Evolutionary conservation across 352 stramenopile genomes (phyloP).

Genomic region (Elongisporangium senticosum): DNA sequence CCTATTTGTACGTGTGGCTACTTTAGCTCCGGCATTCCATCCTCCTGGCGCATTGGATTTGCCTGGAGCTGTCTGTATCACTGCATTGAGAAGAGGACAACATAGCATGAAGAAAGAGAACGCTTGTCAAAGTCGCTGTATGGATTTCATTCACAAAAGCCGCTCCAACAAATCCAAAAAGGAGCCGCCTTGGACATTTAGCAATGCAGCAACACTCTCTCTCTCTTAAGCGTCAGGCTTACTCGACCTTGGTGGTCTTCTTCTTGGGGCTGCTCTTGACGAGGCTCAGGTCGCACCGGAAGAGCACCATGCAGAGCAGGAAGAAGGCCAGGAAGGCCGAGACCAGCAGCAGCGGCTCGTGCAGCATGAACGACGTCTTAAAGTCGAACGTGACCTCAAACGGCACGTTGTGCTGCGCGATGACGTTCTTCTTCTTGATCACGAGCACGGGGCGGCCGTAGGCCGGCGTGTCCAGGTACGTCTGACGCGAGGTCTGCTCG

Average conservation of each 20-base stretch:
- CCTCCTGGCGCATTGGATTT: too few relatives aligned
- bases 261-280: conserved; percentile 19
- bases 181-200: neutral
- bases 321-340: conserved; percentile 82
- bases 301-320: conserved; percentile 79
- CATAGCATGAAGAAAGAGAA: neutral
- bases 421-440: conserved; percentile 80
- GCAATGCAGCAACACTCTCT: neutral
- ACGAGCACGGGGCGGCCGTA: conserved; percentile 79
- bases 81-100: neutral
- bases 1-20: neutral
- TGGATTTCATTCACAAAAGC: neutral
- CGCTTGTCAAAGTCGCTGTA: neutral
- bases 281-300: conserved; percentile 80
- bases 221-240: conserved; percentile 11
- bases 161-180: neutral
- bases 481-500: conserved; percentile 61
- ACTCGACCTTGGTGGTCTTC: conserved; percentile 69
- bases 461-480: conserved; percentile 79
- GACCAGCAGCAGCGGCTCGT: conserved; percentile 84
- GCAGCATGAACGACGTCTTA: conserved; percentile 70
- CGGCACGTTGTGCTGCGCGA: conserved; percentile 77
- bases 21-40: too few relatives aligned
- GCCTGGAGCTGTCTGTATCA: neutral
- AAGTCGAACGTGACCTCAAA: conserved; percentile 88